A percentile compares a stretch with the other conserved stretches of the same genome.
Conservation (phyloP, 2,329 filamentous ascomycete genomes). For the Neofusicoccum laricinum region DNA sequence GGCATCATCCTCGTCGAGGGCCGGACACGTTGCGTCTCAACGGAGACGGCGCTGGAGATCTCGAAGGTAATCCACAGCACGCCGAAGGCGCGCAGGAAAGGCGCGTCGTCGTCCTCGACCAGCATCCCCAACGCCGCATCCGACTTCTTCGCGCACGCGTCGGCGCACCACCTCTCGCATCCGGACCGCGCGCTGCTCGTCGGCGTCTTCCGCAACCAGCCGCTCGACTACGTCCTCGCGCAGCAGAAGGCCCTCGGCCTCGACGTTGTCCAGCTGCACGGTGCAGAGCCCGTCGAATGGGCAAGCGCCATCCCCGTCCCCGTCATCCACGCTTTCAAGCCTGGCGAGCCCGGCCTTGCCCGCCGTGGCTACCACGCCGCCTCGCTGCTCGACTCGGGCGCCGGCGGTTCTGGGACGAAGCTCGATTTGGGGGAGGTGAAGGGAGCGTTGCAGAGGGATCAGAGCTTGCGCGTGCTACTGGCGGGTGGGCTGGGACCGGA, state of each 20-base stretch:
- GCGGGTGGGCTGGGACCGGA: constrained; percentile 80
- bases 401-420: constrained; percentile 75
- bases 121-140: constrained; percentile 37
- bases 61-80: constrained; percentile 70
- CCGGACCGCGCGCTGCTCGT: constrained; percentile 72
- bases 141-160: constrained; percentile 69
- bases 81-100: constrained; percentile 30
- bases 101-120: constrained; percentile 24
- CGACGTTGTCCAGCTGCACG: constrained; percentile 91
- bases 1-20: constrained; percentile 89
- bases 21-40: constrained; percentile 73
- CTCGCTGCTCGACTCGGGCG: constrained; percentile 82
- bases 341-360: constrained; percentile 68
- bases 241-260: constrained; percentile 73
- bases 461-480: constrained; percentile 71
- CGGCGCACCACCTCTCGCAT: constrained; percentile 45
- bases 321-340: constrained; percentile 82
- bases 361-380: constrained; percentile 77
- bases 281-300: constrained; percentile 90
- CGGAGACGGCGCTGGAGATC: constrained; percentile 76
- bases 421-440: constrained; percentile 71
- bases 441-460: constrained; percentile 62
- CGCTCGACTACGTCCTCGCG: constrained; percentile 75
- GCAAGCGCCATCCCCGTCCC: constrained; percentile 84
- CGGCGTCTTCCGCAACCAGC: constrained; percentile 91